These are phyloP conservation scores for Aspergillus sclerotialis DNA, from an alignment of 2,329 filamentous ascomycete genomes.

Conservation along the genomic window DNA sequence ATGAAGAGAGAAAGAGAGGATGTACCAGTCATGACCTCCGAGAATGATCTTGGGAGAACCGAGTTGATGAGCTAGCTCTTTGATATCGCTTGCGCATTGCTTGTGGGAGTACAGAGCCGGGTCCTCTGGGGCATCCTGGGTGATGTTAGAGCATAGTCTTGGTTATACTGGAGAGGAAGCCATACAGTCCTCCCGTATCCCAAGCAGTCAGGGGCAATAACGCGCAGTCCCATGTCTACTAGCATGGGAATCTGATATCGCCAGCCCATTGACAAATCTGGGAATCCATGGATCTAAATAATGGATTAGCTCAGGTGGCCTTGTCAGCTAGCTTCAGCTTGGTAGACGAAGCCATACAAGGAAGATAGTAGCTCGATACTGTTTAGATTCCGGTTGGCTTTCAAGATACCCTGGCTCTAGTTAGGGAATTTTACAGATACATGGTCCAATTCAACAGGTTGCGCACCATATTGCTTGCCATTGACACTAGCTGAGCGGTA, in stretches of 20 bases:
- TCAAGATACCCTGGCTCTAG: conserved; percentile 51
- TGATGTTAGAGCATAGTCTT: conserved; percentile 24
- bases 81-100: conserved; percentile 66
- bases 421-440: no score
- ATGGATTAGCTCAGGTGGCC: not conserved
- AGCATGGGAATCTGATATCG: conserved; percentile 79
- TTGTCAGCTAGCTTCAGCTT: not conserved
- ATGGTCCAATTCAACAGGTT: not conserved
- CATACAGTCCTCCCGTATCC: conserved; percentile 71
- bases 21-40: conserved; percentile 79
- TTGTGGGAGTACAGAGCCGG: conserved; percentile 63
- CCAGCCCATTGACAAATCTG: conserved; percentile 80
- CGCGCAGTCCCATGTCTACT: conserved; percentile 63
- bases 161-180: not conserved
- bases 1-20: not conserved
- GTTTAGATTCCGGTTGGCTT: conserved; percentile 37
- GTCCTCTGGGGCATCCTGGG: conserved; percentile 53
- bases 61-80: conserved; percentile 58
- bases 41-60: conserved; percentile 60
- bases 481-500: conserved; percentile 58
- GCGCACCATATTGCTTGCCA: conserved; percentile 60
- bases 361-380: conserved; percentile 48
- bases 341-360: conserved; percentile 32
- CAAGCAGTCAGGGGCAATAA: conserved; percentile 78
- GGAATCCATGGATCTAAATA: conserved; percentile 65